Percentiles rank a stretch among this genome's conserved stretches.
phyloP scores from a whole-genome alignment of 2,329 filamentous ascomycete genomes.

The Arthrinium puccinioides region DNA sequence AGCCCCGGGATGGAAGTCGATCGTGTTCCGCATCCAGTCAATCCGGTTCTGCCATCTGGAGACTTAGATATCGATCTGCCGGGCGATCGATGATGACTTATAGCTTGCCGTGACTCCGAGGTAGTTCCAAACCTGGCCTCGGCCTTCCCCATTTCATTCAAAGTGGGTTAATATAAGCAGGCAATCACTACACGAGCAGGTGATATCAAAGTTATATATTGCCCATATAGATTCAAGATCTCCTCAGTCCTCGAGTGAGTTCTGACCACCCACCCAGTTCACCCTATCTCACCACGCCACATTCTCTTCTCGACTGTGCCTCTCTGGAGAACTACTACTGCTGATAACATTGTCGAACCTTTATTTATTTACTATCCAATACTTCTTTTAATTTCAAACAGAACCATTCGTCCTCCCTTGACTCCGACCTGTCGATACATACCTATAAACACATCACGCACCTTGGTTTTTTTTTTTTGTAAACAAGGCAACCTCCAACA shows the following conservation, averaged over 20 bases:
- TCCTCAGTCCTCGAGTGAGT: neutral
- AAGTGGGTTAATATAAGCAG: neutral
- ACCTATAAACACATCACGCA: too few relatives aligned
- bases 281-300: neutral
- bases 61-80: neutral
- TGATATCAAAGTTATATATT: neutral
- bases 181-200: neutral
- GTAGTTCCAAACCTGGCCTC: too few relatives aligned
- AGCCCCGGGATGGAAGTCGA: too few relatives aligned
- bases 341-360: neutral
- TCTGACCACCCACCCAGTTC: neutral
- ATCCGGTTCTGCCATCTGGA: too few relatives aligned
- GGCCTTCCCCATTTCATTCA: neutral
- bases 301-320: neutral
- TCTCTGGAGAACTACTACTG: neutral
- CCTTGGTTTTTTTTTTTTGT: neutral
- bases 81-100: neutral
- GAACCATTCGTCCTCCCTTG: neutral
- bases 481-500: neutral
- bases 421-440: neutral
- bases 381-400: neutral
- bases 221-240: neutral
- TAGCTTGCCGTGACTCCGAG: too few relatives aligned
- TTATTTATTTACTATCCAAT: neutral
- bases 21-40: slow-evolving; percentile 1